Evolutionary conservation across 2,329 filamentous ascomycete species (phyloP), one percentile per base, ranked within the genome.

Genomic region (Pyrenochaeta sp.): DNA sequence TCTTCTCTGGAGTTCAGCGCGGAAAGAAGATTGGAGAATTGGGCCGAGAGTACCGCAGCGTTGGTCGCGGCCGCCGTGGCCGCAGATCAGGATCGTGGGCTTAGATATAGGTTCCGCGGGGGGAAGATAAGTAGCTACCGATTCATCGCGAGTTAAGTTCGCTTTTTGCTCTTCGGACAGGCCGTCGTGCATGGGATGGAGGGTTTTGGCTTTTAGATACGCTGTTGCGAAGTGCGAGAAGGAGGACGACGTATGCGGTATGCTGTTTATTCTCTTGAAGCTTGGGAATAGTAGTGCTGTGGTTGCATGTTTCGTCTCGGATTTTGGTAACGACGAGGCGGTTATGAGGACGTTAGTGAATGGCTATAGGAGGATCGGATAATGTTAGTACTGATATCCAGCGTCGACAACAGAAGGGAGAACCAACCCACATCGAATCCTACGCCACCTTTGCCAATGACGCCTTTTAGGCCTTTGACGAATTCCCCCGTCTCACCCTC

Each of bases 41-140:
- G 93, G 92, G 0, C 92, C 93, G 62, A 94, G 83, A 24, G 91
- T 79, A 0, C 95, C 94, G 71, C 95, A 99, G 50, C 95, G 85
- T 69, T 83, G 81, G 73, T 99, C 95, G 10, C 95, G 84, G 2
- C 88, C 88, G 13, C 90, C 90, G 69, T 99, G 95, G 0, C 93
- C 92, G 72, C 95, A 99, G 43, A 97, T 90, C 22, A 98, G 80
- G 30, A 99, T 86, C 0, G 63, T 67, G n/a, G 66, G 68, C 1
- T 49, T 63, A 0, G 62, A 67, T n/a, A 76, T 67, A 3, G 57
- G 60, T 10, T 84, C 79, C 5, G 91, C 88, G 1, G 84, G 83
- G 1, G 79, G 77, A 2, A 92, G 80, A 0, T 76, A 62, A 0
- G 71, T 52, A 27, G 82, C 79, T 79, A 80, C 54, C 59, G 80